These are phyloP conservation scores for Pseudopithomyces maydicus DNA, from an alignment of 2,329 filamentous ascomycete species.

Conservation along the genomic window DNA sequence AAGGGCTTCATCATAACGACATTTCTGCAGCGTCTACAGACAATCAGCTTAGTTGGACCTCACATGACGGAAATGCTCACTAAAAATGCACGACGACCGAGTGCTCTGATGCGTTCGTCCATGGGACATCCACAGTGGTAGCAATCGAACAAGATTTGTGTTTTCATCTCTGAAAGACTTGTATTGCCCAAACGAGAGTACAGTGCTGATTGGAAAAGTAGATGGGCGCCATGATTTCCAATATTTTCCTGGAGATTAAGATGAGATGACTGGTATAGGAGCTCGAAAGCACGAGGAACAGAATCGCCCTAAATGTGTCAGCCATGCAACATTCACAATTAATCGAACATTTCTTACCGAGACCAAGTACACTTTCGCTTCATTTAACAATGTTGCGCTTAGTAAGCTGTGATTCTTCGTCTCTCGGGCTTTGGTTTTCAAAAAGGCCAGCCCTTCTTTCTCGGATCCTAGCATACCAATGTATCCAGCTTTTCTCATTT, in stretches of 20 bases:
- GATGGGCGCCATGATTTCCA: constrained; percentile 73
- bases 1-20: constrained; percentile 73
- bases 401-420: constrained; percentile 83
- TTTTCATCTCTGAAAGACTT: constrained; percentile 64
- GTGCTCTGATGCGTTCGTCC: constrained; percentile 79
- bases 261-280: constrained; percentile 81
- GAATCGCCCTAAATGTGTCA: constrained; percentile 56
- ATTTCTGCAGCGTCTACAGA: constrained; percentile 62
- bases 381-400: constrained; percentile 81
- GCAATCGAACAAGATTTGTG: constrained; percentile 76
- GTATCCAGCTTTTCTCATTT: constrained; percentile 72
- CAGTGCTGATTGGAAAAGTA: constrained; percentile 72
- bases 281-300: constrained; percentile 69
- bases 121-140: constrained; percentile 68
- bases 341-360: constrained; percentile 61
- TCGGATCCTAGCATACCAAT: constrained; percentile 77
- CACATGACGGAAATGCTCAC: constrained; percentile 32
- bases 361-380: constrained; percentile 78
- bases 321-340: neutral
- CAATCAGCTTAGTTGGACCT: neutral
- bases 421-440: constrained; percentile 86
- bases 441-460: constrained; percentile 79
- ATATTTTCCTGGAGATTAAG: constrained; percentile 79
- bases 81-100: constrained; percentile 71
- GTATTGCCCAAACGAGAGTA: constrained; percentile 74